These are phyloP conservation scores for Daldinia caldariorum DNA, from an alignment of 495 filamentous ascomycete genomes.

Conservation along the genomic window DNA sequence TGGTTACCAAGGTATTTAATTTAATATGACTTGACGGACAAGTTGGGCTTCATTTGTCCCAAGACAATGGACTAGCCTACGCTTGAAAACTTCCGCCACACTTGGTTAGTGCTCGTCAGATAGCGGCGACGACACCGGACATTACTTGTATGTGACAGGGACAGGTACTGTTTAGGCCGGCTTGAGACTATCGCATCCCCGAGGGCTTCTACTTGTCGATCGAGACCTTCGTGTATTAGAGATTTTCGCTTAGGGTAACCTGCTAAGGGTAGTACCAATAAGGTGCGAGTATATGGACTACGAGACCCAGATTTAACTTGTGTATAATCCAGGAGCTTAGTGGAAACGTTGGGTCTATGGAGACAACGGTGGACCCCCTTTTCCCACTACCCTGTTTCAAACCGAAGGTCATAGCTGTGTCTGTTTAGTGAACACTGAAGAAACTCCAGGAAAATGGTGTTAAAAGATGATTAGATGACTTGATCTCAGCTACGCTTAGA, in stretches of 20 bases:
- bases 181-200: neutral
- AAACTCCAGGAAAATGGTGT: neutral
- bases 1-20: neutral
- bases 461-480: neutral
- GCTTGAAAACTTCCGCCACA: neutral
- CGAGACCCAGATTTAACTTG: too few relatives aligned
- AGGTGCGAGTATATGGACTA: too few relatives aligned
- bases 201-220: neutral
- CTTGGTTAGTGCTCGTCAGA: neutral
- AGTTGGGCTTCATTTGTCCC: neutral
- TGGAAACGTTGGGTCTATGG: neutral
- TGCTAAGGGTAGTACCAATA: neutral
- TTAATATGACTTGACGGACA: neutral
- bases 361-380: neutral
- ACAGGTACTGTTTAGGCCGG: neutral
- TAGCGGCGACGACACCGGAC: neutral
- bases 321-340: neutral
- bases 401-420: neutral
- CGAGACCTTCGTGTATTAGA: neutral
- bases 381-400: slow-evolving; percentile 2
- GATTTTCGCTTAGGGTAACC: neutral
- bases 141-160: neutral
- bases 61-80: neutral
- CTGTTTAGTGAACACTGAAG: neutral
- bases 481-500: neutral